phyloP scores from a whole-genome alignment of 495 filamentous ascomycete genomes.

The Cercophora samala region DNA sequence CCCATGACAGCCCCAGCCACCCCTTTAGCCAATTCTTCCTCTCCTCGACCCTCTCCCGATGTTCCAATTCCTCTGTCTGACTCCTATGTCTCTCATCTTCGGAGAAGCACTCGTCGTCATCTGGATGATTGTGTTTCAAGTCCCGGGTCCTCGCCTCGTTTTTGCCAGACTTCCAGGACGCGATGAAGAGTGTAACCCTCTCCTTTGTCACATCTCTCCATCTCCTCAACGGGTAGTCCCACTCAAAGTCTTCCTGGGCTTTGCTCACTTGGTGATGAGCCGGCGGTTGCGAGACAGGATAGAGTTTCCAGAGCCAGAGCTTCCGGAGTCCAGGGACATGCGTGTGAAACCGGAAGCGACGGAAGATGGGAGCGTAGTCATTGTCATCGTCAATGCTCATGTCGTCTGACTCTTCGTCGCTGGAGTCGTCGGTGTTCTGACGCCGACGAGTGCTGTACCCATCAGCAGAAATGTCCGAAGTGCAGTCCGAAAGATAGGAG shows the following conservation, averaged over 20 bases:
- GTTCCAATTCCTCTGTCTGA: not conserved
- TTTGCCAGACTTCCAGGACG: not conserved
- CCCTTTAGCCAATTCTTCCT: not conserved
- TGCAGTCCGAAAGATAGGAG: constrained; percentile 7
- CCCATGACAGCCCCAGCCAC: not conserved
- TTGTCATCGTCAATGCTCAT: not conserved
- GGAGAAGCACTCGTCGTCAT: not conserved
- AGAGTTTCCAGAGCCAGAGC: constrained; percentile 15
- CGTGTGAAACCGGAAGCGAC: constrained; percentile 14
- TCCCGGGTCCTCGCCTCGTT: too few relatives aligned
- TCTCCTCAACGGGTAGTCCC: not conserved
- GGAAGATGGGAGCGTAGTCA: constrained; percentile 17
- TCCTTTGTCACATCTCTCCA: not conserved
- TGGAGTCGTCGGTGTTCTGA: not conserved
- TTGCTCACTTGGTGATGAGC: not conserved
- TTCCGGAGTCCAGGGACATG: constrained; percentile 12
- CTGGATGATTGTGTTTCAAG: not conserved
- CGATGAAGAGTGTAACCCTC: not conserved
- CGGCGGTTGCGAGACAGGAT: not conserved
- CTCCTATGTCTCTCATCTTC: not conserved
- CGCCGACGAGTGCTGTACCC: not conserved
- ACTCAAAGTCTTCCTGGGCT: not conserved
- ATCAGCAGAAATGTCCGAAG: constrained; percentile 12
- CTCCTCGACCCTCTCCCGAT: not conserved
- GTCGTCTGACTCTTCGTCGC: constrained; percentile 8